Base-by-base conservation (phyloP, 2,329 filamentous ascomycete species). In the Aaosphaeria arxii region DNA sequence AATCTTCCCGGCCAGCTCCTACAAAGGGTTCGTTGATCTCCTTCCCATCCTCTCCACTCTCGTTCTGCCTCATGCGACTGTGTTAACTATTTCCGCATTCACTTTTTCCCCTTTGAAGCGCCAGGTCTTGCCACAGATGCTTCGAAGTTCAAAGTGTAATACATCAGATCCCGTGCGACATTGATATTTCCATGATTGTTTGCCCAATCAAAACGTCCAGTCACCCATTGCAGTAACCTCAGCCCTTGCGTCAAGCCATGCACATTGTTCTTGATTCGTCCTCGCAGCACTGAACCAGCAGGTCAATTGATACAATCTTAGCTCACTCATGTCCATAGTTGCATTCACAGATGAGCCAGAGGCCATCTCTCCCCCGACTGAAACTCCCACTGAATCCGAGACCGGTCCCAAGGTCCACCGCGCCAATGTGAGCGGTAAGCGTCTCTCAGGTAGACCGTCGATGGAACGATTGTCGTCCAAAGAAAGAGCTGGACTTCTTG, bases 321-420 rank as follows among this genome's bases (percentile, higher is more conserved):
- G 3, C 17, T 24, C 17, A 24, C 17, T 24, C 3, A 24, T 24
- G 17, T 24, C 17, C 17, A 24, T 45, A 77, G 75, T 71, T 50
- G 74, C 77, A 32, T 73, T 74, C 4, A 77, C 77, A 54, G 72
- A 71, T 44, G 66, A 74, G 32, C 60, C 71, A 30, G 74, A 77
- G 52, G 69, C 66, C 42, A 75, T 76, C 42, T 77, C 75, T 24
- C 75, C 76, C 55, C 76, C 51, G 75, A 69, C 28, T 49, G 77
- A 77, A 51, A 71, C 73, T 28, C 56, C 71, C 40, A 72, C 72
- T 43, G 64, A 69, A 36, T 62, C 74, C 41, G 72, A 72, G 39
- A 67, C 71, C 50, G 46, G 58, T 46, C 42, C 64, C 17, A 66
- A 69, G 33, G 69, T 70, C 40, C 67, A 63, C 44, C 58, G 62